Evolutionary conservation across 2,329 filamentous ascomycete species (phyloP).

Genomic region (Mycosphaerella sp.): DNA sequence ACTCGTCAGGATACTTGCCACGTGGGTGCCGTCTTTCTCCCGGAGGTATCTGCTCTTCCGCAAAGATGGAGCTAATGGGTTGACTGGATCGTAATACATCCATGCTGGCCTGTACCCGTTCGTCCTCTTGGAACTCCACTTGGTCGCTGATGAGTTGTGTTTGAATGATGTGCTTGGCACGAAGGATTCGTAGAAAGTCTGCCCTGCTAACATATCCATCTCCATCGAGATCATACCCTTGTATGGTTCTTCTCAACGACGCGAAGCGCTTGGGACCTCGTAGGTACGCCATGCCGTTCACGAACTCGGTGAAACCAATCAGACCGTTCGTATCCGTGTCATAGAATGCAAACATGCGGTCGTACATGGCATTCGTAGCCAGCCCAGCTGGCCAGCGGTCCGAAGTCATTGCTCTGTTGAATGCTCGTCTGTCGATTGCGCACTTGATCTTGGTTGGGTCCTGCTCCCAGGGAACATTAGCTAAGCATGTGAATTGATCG

Average conservation of each 20-base stretch:
- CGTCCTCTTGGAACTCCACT: constrained; percentile 66
- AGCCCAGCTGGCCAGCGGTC: constrained; percentile 59
- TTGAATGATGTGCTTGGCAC: constrained; percentile 85
- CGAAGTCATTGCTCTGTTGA: constrained; percentile 75
- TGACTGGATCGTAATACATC: constrained; percentile 41
- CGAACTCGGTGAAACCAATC: constrained; percentile 88
- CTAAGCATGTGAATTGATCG: constrained; percentile 95
- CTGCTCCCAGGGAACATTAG: constrained; percentile 72
- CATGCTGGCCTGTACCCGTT: constrained; percentile 52
- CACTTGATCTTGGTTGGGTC: constrained; percentile 72
- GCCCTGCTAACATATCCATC: constrained; percentile 80
- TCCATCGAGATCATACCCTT: constrained; percentile 82
- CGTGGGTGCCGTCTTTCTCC: constrained; percentile 24
- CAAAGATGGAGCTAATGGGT: constrained; percentile 43
- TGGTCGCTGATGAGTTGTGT: constrained; percentile 83
- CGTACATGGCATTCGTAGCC: constrained; percentile 82
- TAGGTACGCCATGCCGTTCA: constrained; percentile 68
- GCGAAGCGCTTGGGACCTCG: constrained; percentile 55
- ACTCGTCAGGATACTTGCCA: constrained; percentile 32
- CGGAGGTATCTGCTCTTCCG: constrained; percentile 33
- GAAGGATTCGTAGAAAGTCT: constrained; percentile 86
- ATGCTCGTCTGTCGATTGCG: constrained; percentile 87
- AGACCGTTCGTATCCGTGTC: constrained; percentile 83
- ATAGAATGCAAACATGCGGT: constrained; percentile 95
- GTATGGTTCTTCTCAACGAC: constrained; percentile 67